A percentile compares a stretch with the other conserved stretches of the same genome.
Conservation (phyloP, 2,329 filamentous ascomycete species). For the Bimuria novae-zelandiae region DNA sequence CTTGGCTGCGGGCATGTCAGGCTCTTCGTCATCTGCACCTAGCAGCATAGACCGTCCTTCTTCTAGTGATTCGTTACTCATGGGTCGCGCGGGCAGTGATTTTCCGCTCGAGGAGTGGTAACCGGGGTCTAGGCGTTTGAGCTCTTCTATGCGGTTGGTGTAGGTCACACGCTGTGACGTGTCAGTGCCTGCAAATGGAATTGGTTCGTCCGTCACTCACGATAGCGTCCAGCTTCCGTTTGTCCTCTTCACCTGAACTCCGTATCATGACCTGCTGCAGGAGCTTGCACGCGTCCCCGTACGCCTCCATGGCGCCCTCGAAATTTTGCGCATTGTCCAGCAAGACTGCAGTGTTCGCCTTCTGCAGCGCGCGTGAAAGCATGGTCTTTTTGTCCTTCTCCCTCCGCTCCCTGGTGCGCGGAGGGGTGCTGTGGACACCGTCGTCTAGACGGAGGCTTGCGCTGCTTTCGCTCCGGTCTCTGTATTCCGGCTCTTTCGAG, state of each 20-base stretch:
- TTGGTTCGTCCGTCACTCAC: constrained; percentile 59
- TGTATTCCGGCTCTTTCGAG: constrained; percentile 27
- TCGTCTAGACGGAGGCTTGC: constrained; percentile 41
- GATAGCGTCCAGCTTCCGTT: constrained; percentile 89
- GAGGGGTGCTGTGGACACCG: constrained; percentile 35
- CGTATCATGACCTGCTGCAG: constrained; percentile 85
- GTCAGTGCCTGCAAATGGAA: constrained; percentile 15
- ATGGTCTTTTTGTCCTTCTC: constrained; percentile 79
- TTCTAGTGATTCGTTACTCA: constrained; percentile 62
- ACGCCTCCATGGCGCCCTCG: constrained; percentile 86
- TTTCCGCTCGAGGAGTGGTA: constrained; percentile 64
- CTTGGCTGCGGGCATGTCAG: constrained; percentile 59
- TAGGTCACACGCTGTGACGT: constrained; percentile 77
- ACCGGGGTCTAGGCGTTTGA: constrained; percentile 71
- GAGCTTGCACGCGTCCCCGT: constrained; percentile 86
- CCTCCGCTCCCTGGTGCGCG: constrained; percentile 48
- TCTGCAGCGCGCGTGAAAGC: constrained; percentile 92
- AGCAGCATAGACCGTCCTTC: constrained; percentile 45
- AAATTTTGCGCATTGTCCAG: constrained; percentile 96
- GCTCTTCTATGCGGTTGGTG: constrained; percentile 83
- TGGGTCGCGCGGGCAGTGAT: constrained; percentile 72
- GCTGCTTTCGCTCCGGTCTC: constrained; percentile 36
- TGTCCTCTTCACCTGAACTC: constrained; percentile 84
- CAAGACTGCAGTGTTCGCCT: constrained; percentile 93
- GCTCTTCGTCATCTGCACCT: constrained; percentile 43